Conservation (phyloP, 1,284 basidiomycete species). For the Apiotrichum domesticum region DNA sequence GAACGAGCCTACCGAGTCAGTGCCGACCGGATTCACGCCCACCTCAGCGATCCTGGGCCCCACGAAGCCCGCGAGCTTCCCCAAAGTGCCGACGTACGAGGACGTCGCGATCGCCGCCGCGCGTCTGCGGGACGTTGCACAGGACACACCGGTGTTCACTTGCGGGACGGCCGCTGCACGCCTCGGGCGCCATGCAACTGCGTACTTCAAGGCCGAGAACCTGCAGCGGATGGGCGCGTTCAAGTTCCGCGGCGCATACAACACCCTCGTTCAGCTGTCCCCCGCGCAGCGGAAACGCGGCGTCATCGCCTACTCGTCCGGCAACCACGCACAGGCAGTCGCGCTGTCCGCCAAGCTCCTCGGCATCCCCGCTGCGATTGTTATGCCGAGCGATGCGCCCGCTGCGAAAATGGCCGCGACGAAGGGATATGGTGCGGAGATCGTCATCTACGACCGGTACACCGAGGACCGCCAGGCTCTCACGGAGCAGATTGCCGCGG, state of each 20-base stretch:
- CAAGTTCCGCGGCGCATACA: slow-evolving; percentile 98
- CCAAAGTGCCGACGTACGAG: slow-evolving; percentile 2
- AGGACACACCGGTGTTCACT: slow-evolving; percentile 7
- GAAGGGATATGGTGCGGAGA: slow-evolving; percentile 83
- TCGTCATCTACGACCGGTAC: slow-evolving; percentile 82
- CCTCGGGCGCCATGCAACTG: slow-evolving; percentile 71
- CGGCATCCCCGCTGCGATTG: slow-evolving; percentile 90
- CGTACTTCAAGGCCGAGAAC: slow-evolving; percentile 96
- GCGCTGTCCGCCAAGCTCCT: slow-evolving; percentile 83
- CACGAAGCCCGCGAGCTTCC: no score
- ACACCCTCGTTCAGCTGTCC: slow-evolving; percentile 86
- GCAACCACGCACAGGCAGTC: slow-evolving; percentile 98
- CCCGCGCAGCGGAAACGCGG: slow-evolving; percentile 92
- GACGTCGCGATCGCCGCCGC: slow-evolving; percentile 5
- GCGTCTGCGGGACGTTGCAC: slow-evolving; percentile 7
- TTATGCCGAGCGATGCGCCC: slow-evolving; percentile 94
- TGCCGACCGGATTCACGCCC: no score
- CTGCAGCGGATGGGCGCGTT: slow-evolving; percentile 98
- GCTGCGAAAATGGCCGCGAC: slow-evolving; percentile 94
- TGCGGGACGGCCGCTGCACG: slow-evolving; percentile 47
- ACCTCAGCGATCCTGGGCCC: no score
- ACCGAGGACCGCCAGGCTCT: slow-evolving; percentile 96
- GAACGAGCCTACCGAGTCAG: no score
- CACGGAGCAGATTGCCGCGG: slow-evolving; percentile 73
- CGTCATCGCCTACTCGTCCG: slow-evolving; percentile 94